Conservation (phyloP, 768 basidiomycete genomes). For the Lentinula aciculospora region DNA sequence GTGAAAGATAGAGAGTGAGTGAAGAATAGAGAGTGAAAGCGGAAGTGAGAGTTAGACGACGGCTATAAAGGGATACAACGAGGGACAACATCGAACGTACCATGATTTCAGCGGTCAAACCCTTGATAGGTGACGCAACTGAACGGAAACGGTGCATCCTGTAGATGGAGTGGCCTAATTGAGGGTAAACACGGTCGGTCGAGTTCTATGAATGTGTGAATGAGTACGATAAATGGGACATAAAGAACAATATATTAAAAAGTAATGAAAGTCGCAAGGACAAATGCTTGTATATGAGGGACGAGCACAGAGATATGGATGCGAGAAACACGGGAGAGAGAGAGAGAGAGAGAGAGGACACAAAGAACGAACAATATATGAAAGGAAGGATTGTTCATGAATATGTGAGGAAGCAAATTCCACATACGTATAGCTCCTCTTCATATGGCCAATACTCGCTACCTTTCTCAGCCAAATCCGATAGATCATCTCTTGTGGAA, state of each 20-base stretch:
- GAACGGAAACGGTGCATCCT: slow-evolving; percentile 84
- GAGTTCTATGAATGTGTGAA: slow-evolving; percentile 37
- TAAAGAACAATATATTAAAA: background rate
- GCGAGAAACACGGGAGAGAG: background rate
- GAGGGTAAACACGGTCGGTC: slow-evolving; percentile 42
- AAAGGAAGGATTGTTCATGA: too few species aligned
- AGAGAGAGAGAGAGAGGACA: background rate
- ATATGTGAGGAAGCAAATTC: background rate
- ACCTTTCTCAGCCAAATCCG: slow-evolving; percentile 44
- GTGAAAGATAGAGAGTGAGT: too few species aligned
- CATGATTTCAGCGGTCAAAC: slow-evolving; percentile 77
- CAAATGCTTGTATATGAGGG: too few species aligned
- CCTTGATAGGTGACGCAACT: slow-evolving; percentile 75
- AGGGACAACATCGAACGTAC: slow-evolving; percentile 31
- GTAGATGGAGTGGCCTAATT: slow-evolving; percentile 47
- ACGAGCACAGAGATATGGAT: background rate
- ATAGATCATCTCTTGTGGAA: slow-evolving; percentile 13
- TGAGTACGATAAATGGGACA: too few species aligned
- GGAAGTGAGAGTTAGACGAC: background rate
- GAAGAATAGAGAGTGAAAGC: too few species aligned
- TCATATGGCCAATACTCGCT: slow-evolving; percentile 78
- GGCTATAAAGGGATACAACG: background rate
- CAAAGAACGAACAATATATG: too few species aligned
- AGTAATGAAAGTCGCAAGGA: background rate
- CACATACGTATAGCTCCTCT: slow-evolving; percentile 64